These are phyloP conservation scores for Pseudoturritis turrita DNA, from an alignment of 345 rosid genomes.

Conservation along the genomic window DNA sequence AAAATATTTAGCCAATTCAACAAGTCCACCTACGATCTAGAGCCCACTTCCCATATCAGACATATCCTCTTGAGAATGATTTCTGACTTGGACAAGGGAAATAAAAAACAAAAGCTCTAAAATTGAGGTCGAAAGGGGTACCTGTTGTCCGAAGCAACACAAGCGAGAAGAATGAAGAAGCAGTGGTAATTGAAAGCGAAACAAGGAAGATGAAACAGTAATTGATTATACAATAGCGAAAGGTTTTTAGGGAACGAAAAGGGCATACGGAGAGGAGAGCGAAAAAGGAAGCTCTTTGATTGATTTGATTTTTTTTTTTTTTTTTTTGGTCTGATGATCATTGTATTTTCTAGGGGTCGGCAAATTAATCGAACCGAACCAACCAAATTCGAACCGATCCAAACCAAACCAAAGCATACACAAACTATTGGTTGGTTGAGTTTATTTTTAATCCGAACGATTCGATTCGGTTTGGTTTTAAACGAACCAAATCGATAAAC, in stretches of 20 bases:
- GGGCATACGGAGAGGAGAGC: slow-evolving; percentile 13
- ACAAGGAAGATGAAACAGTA: background rate
- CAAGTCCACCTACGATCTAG: background rate
- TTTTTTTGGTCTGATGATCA: background rate
- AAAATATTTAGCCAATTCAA: background rate
- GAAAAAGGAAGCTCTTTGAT: slow-evolving; percentile 13
- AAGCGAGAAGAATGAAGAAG: background rate
- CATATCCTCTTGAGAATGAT: background rate
- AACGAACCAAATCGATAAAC: too few species aligned
- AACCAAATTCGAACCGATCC: too few species aligned
- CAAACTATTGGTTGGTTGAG: too few species aligned
- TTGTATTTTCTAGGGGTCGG: too few species aligned
- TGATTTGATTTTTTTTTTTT: background rate
- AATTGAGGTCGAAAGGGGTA: slow-evolving; percentile 8
- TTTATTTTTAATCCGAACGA: too few species aligned
- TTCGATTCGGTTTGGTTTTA: too few species aligned
- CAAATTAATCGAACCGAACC: too few species aligned
- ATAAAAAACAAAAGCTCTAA: background rate
- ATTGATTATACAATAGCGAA: background rate
- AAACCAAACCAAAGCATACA: too few species aligned
- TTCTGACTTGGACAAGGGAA: background rate
- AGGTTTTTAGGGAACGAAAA: background rate
- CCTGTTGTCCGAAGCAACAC: background rate
- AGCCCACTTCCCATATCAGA: background rate
- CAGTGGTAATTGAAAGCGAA: background rate